These are phyloP conservation scores for Colletotrichum incanum DNA, from an alignment of 2,329 filamentous ascomycete species.

Conservation along the genomic window DNA sequence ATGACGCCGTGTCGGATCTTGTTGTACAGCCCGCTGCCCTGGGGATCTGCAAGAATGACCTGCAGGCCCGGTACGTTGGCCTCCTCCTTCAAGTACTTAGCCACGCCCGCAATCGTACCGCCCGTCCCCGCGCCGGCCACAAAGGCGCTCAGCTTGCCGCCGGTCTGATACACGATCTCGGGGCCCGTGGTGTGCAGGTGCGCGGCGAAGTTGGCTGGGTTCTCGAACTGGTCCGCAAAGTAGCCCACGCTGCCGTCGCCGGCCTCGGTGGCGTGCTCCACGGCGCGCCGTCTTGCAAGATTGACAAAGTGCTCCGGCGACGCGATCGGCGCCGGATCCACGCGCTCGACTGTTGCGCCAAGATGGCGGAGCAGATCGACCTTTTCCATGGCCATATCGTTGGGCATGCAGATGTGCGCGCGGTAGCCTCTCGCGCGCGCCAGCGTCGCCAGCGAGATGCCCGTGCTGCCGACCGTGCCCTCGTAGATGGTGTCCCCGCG, in stretches of 20 bases:
- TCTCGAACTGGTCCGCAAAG: slow-evolving; percentile 98
- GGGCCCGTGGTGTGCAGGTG: slow-evolving; percentile 89
- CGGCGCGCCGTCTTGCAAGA: slow-evolving; percentile 82
- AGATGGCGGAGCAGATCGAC: slow-evolving; percentile 89
- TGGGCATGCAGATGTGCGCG: slow-evolving; percentile 97
- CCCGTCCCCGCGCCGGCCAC: slow-evolving; percentile 95
- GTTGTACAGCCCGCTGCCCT: slow-evolving; percentile 94
- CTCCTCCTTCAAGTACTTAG: slow-evolving; percentile 84
- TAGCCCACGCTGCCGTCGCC: slow-evolving; percentile 81
- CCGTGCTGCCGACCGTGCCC: slow-evolving; percentile 95
- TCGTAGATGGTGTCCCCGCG: slow-evolving; percentile 97
- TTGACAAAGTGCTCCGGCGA: slow-evolving; percentile 96
- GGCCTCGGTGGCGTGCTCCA: slow-evolving; percentile 76
- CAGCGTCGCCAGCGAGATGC: slow-evolving; percentile 92
- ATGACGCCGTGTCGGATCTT: slow-evolving; percentile 94
- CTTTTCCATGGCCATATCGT: slow-evolving; percentile 91
- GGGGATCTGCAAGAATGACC: slow-evolving; percentile 91
- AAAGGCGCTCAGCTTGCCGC: slow-evolving; percentile 85
- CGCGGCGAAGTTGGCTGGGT: slow-evolving; percentile 87
- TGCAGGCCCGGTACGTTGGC: slow-evolving; percentile 71
- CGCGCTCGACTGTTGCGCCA: slow-evolving; percentile 92
- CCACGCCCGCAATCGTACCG: slow-evolving; percentile 91
- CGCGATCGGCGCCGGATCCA: slow-evolving; percentile 93
- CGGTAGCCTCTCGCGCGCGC: slow-evolving; percentile 91
- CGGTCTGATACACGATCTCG: slow-evolving; percentile 87